A percentile compares a stretch with the other conserved stretches of the same genome.
Evolutionary conservation across 2,329 filamentous ascomycete genomes (phyloP).

Genomic region (Aspergillus hortae): DNA sequence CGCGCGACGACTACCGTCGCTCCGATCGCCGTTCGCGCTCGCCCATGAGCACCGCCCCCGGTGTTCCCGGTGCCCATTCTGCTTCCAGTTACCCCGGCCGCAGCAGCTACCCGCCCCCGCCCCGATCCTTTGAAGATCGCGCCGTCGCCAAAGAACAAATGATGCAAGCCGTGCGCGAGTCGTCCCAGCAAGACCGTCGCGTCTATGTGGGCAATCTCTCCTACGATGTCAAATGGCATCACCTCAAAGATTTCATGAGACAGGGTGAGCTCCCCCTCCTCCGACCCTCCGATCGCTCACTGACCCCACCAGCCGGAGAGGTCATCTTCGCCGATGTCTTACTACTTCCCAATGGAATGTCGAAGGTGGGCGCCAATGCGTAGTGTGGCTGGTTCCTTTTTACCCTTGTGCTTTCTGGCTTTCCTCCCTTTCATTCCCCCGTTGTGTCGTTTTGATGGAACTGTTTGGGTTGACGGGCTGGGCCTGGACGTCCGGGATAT

Average conservation of each 20-base stretch:
- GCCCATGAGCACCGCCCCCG: constrained; percentile 73
- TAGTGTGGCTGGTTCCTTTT: constrained; percentile 79
- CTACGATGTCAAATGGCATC: constrained; percentile 99
- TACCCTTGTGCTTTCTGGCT: constrained; percentile 52
- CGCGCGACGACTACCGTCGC: constrained; percentile 73
- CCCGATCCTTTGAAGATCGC: constrained; percentile 79
- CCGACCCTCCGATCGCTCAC: too few species aligned
- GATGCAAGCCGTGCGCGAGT: constrained; percentile 91
- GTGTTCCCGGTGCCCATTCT: constrained; percentile 68
- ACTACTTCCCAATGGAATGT: constrained; percentile 99
- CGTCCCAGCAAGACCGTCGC: constrained; percentile 95
- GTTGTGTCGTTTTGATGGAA: constrained; percentile 66
- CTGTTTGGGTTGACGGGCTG: constrained; percentile 98
- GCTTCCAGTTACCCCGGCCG: constrained; percentile 57
- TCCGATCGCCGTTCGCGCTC: constrained; percentile 74
- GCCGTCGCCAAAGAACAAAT: constrained; percentile 83
- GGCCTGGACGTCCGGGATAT: constrained; percentile 78
- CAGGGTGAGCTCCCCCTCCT: constrained; percentile 66
- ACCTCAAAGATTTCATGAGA: constrained; percentile 99
- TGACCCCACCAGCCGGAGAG: constrained; percentile 71
- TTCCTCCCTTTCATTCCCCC: constrained; percentile 58
- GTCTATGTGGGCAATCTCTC: constrained; percentile 99
- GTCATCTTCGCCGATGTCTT: constrained; percentile 99
- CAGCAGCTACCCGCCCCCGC: constrained; percentile 59
- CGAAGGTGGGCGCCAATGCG: constrained; percentile 98